Conservation (phyloP, 2,329 filamentous ascomycete genomes). For the Taxawa tesnikishii region DNA sequence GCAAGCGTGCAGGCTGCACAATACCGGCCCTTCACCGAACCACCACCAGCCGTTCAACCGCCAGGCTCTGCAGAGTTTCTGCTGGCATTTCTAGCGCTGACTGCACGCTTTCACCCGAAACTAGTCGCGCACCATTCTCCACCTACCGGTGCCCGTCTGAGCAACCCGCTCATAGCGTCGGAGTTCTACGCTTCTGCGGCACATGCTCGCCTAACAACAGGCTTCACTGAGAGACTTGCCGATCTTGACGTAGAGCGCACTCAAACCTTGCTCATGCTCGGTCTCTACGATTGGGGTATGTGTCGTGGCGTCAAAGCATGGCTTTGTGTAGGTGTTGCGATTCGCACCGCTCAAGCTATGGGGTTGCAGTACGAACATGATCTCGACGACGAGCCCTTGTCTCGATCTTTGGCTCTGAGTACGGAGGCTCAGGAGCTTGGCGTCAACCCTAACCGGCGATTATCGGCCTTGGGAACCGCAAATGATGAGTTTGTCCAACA, state of each 20-base stretch:
- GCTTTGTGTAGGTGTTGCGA: slow-evolving; percentile 48
- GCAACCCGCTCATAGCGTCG: slow-evolving; percentile 45
- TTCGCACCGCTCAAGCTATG: slow-evolving; percentile 50
- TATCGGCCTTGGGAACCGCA: slow-evolving; percentile 11
- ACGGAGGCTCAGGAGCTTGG: slow-evolving; percentile 26
- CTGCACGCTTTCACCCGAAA: slow-evolving; percentile 53
- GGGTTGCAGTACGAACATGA: slow-evolving; percentile 47
- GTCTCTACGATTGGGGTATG: slow-evolving; percentile 60
- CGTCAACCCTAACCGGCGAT: slow-evolving; percentile 13
- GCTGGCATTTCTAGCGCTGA: slow-evolving; percentile 55
- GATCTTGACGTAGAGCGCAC: slow-evolving; percentile 50
- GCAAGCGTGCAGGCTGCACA: slow-evolving; percentile 11
- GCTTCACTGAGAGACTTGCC: slow-evolving; percentile 32
- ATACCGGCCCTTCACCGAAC: slow-evolving; percentile 7
- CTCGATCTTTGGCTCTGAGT: slow-evolving; percentile 23
- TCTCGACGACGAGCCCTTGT: slow-evolving; percentile 21
- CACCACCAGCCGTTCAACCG: slow-evolving; percentile 26
- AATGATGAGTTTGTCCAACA: slow-evolving; percentile 41
- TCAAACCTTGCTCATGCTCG: slow-evolving; percentile 59
- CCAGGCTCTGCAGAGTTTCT: slow-evolving; percentile 45
- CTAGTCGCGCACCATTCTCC: slow-evolving; percentile 43
- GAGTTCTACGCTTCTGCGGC: slow-evolving; percentile 54
- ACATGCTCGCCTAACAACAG: slow-evolving; percentile 37
- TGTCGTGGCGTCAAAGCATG: slow-evolving; percentile 50
- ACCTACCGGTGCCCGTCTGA: slow-evolving; percentile 31